Percentiles rank a stretch among this genome's conserved stretches.
Conservation (phyloP, 768 basidiomycete species). For the Agaricus sinodeliciosus region DNA sequence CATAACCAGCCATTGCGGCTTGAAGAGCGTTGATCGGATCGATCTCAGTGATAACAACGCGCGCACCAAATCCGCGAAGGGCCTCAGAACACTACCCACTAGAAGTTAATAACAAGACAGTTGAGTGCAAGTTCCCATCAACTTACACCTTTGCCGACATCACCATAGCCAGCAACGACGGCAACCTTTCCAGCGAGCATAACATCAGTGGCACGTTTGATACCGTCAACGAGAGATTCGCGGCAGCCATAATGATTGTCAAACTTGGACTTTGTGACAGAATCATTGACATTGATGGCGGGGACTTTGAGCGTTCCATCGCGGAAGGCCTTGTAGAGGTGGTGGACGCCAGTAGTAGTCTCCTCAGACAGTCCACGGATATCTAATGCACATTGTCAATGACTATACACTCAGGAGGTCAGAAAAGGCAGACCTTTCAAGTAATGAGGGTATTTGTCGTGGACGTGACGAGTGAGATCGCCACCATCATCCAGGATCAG, state of each 20-base stretch:
- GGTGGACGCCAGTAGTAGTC: constrained; percentile 99
- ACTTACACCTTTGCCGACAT: constrained; percentile 98
- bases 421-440: constrained; percentile 47
- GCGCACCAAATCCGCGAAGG: constrained; percentile 91
- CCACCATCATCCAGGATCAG: constrained; percentile 99
- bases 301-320: constrained; percentile 95
- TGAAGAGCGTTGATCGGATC: constrained; percentile 99
- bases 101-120: not conserved
- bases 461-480: constrained; percentile 90
- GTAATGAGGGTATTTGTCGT: constrained; percentile 93
- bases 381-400: constrained; percentile 32
- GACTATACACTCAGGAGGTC: not conserved
- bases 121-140: not conserved
- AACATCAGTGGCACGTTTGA: constrained; percentile 99
- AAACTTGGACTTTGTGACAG: constrained; percentile 99
- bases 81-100: constrained; percentile 84
- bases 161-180: constrained; percentile 97
- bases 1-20: constrained; percentile 99
- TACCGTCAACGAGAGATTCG: constrained; percentile 98
- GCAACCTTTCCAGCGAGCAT: constrained; percentile 99
- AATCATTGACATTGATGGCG: constrained; percentile 99
- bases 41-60: constrained; percentile 95
- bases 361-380: constrained; percentile 96
- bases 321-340: constrained; percentile 96
- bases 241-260: constrained; percentile 99